phyloP scores from a whole-genome alignment of 169 alveolate species.

The Eimeria praecox region DNA sequence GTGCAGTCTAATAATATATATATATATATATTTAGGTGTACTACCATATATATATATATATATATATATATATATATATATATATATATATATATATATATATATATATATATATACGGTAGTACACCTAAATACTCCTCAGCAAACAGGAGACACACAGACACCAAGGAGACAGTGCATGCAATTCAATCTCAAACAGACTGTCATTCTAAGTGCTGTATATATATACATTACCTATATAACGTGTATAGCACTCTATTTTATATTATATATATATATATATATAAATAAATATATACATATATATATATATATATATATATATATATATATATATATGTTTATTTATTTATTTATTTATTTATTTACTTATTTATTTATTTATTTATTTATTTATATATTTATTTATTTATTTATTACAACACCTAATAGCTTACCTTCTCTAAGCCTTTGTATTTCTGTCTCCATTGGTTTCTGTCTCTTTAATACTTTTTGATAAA shows the following conservation, averaged over 20 bases:
- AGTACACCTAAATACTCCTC: too few species aligned
- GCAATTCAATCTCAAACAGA: neutral
- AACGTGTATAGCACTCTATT: neutral
- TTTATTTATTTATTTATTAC: neutral
- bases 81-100: neutral
- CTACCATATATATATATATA: neutral
- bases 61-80: neutral
- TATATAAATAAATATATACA: too few species aligned
- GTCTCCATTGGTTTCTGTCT: constrained; percentile 12
- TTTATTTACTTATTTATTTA: too few species aligned
- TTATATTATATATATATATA: too few species aligned
- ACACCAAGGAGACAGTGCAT: neutral
- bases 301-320: too few species aligned
- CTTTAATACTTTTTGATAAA: neutral
- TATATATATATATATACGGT: neutral
- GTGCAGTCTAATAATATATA: too few species aligned
- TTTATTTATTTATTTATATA: too few species aligned
- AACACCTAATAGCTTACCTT: neutral
- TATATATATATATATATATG: too few species aligned
- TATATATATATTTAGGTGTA: too few species aligned
- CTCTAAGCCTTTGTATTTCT: neutral
- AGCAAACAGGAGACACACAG: neutral
- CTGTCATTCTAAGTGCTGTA: neutral
- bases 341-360: too few species aligned
- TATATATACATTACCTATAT: neutral